Base-by-base conservation (phyloP, 2,329 filamentous ascomycete genomes). In the Ophiostoma populinum region DNA sequence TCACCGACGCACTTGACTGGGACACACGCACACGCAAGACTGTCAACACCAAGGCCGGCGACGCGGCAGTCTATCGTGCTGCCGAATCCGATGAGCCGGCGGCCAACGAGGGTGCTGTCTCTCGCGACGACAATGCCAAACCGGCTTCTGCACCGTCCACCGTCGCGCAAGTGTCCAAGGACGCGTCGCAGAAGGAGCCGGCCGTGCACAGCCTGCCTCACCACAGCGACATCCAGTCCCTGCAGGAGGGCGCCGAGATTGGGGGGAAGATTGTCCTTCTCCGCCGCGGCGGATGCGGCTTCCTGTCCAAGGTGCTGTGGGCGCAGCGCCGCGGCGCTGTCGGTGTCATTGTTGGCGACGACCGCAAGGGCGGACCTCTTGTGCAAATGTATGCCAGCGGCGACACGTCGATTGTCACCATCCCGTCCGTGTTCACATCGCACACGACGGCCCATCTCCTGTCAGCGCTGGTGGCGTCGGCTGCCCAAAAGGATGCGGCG, bases 311-410 rank as follows among this genome's bases (percentile, higher is more conserved):
- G 56, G 83, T 90, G 43, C 87, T 92, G 60, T 98, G 90, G 90
- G 83, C 80, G 10, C 90, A 98, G 54, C 70, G 85, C 41, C 72
- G 90, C 49, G 90, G 90, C 17, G 90, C 80, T 15, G 68, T 85
- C 40, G 90, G 82, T 24, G 63, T 98, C 40, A 92, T 98, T 44
- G 86, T 98, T 3, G 90, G 90, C 18, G 90, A 98, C 53, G 80
- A 94, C 53, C 78, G 81, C 39, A 80, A 81, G 41, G 87, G 87
- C 29, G 86, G 85, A 4, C 80, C 80, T 24, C 60, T 98, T 41
- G 81, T 95, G 34, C 90, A 92, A 47, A 98, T 98, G 90, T 95
- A 93, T 54, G 90, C 90, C n/a, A 75, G 81, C 48, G 90, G 87
- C 24, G 86, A 95, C 51, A 93, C 87, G 4, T 92, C 86, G 22